Conservation (phyloP, 306 rosid genomes). For the Trichosanthes cucumerina region DNA sequence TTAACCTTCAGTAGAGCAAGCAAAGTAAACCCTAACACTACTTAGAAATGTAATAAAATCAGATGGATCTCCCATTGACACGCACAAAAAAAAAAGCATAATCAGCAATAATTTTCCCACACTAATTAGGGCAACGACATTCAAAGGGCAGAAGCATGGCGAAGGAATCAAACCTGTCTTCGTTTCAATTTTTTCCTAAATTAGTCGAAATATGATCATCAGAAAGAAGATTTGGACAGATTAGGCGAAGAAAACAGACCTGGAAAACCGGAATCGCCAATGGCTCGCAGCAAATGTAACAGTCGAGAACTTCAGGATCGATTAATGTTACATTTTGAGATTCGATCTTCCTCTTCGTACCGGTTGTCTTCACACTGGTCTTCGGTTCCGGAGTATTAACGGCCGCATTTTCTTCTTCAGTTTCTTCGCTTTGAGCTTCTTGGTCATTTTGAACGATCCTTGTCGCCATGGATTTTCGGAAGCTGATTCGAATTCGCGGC, state of each 20-base stretch:
- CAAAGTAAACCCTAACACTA: background rate
- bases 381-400: background rate
- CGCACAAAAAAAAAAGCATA: background rate
- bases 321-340: constrained; percentile 16
- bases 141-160: background rate
- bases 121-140: background rate
- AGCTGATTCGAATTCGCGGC: background rate
- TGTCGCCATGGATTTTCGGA: constrained; percentile 26
- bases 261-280: constrained; percentile 54
- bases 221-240: background rate
- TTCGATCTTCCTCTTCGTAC: background rate
- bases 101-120: background rate
- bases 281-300: constrained; percentile 59
- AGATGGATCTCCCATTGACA: too few species aligned
- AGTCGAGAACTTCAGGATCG: constrained; percentile 75
- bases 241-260: constrained; percentile 22
- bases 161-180: background rate
- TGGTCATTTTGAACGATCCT: constrained; percentile 51
- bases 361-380: background rate
- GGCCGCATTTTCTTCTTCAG: constrained; percentile 20
- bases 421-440: constrained; percentile 32
- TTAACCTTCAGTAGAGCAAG: background rate
- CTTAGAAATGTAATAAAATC: background rate
- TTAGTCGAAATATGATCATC: background rate
- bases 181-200: background rate